Conservation (phyloP, 2,329 filamentous ascomycete genomes). For the Beauveria pseudobassiana region DNA sequence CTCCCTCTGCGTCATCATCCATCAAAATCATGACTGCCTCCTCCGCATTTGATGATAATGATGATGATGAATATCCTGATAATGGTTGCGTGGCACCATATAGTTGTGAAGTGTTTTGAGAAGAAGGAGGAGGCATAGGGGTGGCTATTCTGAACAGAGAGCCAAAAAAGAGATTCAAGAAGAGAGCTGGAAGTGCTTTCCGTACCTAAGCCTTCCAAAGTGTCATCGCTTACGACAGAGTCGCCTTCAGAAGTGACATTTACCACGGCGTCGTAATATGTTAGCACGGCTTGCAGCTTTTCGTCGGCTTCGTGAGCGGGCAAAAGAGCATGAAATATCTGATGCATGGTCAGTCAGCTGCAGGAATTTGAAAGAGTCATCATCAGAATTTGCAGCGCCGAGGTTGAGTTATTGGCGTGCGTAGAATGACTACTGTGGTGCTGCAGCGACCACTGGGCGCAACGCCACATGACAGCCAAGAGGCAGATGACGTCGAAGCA, state of each 20-base stretch:
- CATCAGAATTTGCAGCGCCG: background rate
- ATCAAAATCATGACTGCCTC: conserved; percentile 17
- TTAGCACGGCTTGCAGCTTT: conserved; percentile 73
- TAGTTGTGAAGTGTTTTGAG: conserved; percentile 16
- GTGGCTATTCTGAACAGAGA: conserved; percentile 62
- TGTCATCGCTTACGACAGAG: conserved; percentile 84
- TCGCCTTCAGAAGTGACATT: conserved; percentile 91
- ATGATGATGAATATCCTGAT: background rate
- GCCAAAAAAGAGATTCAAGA: conserved; percentile 68
- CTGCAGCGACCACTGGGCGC: background rate
- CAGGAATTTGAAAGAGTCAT: background rate
- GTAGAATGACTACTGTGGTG: background rate
- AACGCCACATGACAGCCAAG: conserved; percentile 18
- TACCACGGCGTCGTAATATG: conserved; percentile 84
- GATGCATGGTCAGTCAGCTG: conserved; percentile 3
- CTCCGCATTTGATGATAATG: background rate
- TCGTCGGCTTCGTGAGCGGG: conserved; percentile 54
- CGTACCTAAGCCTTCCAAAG: conserved; percentile 91
- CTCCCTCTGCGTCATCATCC: background rate
- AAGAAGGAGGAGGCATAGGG: conserved; percentile 31
- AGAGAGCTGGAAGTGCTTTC: conserved; percentile 49
- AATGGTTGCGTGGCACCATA: conserved; percentile 10
- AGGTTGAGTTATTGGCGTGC: background rate
- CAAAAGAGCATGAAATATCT: conserved; percentile 95
- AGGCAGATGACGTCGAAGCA: conserved; percentile 18